These are phyloP conservation scores for Amorphotheca resinae DNA, from an alignment of 495 filamentous ascomycete species.

Conservation along the genomic window DNA sequence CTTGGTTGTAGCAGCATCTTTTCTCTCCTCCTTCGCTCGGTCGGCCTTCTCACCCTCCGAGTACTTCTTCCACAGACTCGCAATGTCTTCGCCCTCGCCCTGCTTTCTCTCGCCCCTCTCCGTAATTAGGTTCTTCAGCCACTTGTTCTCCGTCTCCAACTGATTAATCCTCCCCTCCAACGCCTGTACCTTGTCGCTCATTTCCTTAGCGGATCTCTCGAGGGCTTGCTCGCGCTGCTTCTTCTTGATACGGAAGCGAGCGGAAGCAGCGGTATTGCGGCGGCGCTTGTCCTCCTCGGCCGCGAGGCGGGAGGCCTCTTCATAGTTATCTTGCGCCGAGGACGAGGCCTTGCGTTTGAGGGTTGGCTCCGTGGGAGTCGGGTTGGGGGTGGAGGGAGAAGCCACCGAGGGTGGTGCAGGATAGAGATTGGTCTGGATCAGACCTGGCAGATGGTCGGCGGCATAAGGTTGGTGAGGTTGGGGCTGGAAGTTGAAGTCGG, in stretches of 20 bases:
- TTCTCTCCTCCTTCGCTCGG: conserved; percentile 13
- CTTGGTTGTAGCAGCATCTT: conserved; percentile 25
- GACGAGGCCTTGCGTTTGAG: conserved; percentile 38
- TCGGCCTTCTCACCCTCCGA: conserved; percentile 12
- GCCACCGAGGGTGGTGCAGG: conserved; percentile 27
- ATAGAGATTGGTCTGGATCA: conserved; percentile 33
- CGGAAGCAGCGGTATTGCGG: conserved; percentile 88
- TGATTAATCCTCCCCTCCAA: conserved; percentile 75
- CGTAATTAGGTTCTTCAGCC: conserved; percentile 85
- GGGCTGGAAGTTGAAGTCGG: conserved; percentile 25
- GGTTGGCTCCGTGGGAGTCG: conserved; percentile 21
- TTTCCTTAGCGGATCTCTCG: conserved; percentile 81
- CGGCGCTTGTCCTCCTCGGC: conserved; percentile 97
- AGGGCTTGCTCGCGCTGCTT: conserved; percentile 94
- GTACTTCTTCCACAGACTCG: conserved; percentile 20
- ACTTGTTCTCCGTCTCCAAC: conserved; percentile 91
- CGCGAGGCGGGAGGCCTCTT: conserved; percentile 60
- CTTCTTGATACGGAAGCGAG: conserved; percentile 97
- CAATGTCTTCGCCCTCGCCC: conserved; percentile 26
- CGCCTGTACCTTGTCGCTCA: conserved; percentile 65
- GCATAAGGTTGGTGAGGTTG: conserved; percentile 15
- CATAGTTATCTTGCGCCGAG: conserved; percentile 33
- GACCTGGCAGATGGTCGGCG: conserved; percentile 28
- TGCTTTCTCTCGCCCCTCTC: conserved; percentile 65
- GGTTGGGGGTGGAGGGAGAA: conserved; percentile 29